A percentile compares a stretch with the other conserved stretches of the same genome.
These are phyloP conservation scores for Debaryomyces psychrophilus DNA, from an alignment of 1,139 yeast species.

Conservation along the genomic window DNA sequence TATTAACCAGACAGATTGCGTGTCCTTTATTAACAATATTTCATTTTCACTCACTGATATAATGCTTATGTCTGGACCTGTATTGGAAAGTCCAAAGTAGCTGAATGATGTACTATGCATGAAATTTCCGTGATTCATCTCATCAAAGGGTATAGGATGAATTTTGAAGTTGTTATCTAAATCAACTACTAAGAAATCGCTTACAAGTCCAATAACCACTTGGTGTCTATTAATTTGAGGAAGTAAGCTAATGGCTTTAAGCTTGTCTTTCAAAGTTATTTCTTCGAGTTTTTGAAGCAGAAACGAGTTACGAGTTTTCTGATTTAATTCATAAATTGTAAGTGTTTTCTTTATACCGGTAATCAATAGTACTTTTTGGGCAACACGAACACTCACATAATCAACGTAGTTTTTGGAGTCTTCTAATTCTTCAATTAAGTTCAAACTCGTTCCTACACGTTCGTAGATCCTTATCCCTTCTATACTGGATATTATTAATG, in stretches of 20 bases:
- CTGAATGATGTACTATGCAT: constrained; percentile 29
- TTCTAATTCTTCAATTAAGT: constrained; percentile 34
- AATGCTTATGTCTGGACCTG: constrained; percentile 28
- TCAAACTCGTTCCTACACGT: constrained; percentile 39
- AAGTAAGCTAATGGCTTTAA: constrained; percentile 22
- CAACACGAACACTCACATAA: constrained; percentile 23
- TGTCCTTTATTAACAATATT: constrained; percentile 33
- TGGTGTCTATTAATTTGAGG: constrained; percentile 16
- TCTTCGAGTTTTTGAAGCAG: constrained; percentile 32
- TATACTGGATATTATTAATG: constrained; percentile 30
- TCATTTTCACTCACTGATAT: constrained; percentile 21
- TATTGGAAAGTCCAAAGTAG: constrained; percentile 31
- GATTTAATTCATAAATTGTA: constrained; percentile 29
- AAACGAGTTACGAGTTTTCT: constrained; percentile 36
- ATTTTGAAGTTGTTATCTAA: constrained; percentile 25
- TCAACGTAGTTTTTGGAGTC: constrained; percentile 26
- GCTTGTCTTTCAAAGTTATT: constrained; percentile 33
- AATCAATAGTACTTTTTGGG: constrained; percentile 27
- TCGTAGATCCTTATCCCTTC: constrained; percentile 37
- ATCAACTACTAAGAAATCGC: constrained; percentile 35
- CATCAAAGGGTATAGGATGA: constrained; percentile 19
- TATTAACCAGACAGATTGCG: constrained; percentile 25
- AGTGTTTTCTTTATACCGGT: constrained; percentile 39
- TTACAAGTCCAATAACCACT: constrained; percentile 30
- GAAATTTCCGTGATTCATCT: constrained; percentile 21